These are phyloP conservation scores for Neonectria sp. DNA, from an alignment of 2,329 filamentous ascomycete genomes.

Conservation along the genomic window DNA sequence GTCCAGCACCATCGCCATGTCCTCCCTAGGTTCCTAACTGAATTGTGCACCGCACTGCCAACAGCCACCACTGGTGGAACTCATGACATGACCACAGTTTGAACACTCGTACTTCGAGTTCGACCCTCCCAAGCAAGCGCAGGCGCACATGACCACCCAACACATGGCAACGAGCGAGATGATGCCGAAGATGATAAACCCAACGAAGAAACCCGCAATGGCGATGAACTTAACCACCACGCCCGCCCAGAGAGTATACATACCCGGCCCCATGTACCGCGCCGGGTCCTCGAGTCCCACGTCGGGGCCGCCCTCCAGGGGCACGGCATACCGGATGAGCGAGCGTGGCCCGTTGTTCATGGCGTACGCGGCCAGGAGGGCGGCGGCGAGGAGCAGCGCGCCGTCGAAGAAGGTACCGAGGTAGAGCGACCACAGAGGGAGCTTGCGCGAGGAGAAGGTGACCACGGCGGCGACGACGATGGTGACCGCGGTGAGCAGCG, in stretches of 20 bases:
- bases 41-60: neutral
- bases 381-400: constrained; percentile 23
- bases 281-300: constrained; percentile 8
- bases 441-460: constrained; percentile 17
- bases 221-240: constrained; percentile 37
- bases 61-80: constrained; percentile 8
- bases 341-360: constrained; percentile 32
- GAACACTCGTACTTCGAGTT: constrained; percentile 13
- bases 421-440: constrained; percentile 32
- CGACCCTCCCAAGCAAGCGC: constrained; percentile 29
- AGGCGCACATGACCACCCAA: constrained; percentile 29
- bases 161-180: constrained; percentile 31
- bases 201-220: constrained; percentile 33
- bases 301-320: neutral
- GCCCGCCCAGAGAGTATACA: constrained; percentile 34
- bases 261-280: constrained; percentile 28
- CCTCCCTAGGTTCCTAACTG: neutral
- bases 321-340: constrained; percentile 17
- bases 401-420: constrained; percentile 32
- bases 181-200: constrained; percentile 31
- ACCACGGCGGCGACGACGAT: constrained; percentile 22
- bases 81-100: constrained; percentile 21
- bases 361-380: constrained; percentile 29
- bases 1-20: neutral
- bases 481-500: constrained; percentile 29